These are phyloP conservation scores for Chlorella ohadii DNA, from an alignment of 139 green algal genomes.

Conservation along the genomic window DNA sequence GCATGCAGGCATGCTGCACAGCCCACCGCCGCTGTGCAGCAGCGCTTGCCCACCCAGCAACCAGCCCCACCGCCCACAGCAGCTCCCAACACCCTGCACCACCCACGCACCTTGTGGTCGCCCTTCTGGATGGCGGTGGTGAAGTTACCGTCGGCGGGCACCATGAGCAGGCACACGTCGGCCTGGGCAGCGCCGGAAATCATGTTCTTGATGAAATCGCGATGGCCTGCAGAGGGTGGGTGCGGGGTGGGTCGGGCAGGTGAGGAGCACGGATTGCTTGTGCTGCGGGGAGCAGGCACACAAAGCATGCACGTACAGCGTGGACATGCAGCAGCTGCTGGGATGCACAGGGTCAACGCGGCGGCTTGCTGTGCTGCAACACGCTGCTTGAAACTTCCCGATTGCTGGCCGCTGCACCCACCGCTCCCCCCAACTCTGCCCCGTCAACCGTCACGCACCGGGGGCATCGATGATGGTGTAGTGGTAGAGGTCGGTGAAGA, in stretches of 20 bases:
- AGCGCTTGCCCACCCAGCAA: no score
- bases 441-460: conserved; percentile 38
- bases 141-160: conserved; percentile 94
- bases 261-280: not conserved
- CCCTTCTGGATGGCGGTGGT: conserved; percentile 98
- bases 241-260: not conserved
- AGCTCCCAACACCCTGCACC: no score
- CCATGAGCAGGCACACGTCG: conserved; percentile 90
- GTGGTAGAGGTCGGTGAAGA: conserved; percentile 98
- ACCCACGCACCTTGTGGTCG: conserved; percentile 89
- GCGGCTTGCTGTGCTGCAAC: no score
- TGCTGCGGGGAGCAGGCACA: not conserved
- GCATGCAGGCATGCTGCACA: no score
- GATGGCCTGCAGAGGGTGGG: conserved; percentile 74
- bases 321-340: not conserved
- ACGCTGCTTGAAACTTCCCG: no score
- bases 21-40: no score
- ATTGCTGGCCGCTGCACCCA: not conserved
- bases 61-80: no score
- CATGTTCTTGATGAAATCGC: conserved; percentile 99
- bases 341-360: no score
- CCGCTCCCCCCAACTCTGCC: not conserved
- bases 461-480: conserved; percentile 98
- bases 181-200: conserved; percentile 98
- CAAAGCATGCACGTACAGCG: no score